Base-by-base conservation (phyloP, 805 yeast genomes). In the Cyberlindnera sargentensis region DNA sequence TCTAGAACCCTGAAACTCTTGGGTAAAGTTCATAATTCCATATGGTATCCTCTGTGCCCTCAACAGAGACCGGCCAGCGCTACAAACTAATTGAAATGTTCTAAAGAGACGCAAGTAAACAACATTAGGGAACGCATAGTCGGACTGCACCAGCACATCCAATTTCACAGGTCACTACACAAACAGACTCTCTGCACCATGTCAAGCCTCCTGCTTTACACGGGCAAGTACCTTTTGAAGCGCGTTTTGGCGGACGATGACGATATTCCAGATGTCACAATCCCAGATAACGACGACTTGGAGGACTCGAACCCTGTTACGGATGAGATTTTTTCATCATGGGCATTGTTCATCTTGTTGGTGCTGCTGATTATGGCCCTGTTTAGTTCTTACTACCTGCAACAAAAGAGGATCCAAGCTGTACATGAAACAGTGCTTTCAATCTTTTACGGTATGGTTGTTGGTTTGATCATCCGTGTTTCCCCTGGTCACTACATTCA, bases 341-440 rank as follows among this genome's bases (percentile, higher is more conserved):
- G 99, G 99, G 98, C 99, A 0, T 67, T 93, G 29, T 90, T 89
- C 64, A 95, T 93, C 46, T 71, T 93, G 49, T 62, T 93, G 39
- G 78, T 84, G 45, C 70, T 93, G 37, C 68, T 93, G 37, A 84
- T 91, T 46, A 76, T 90, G 7, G 96, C 99, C 0, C 68, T 93
- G 41, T 93, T 97, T 97, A 87, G 96, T 4, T 83, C 95, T 29
- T 93, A 91, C 65, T 91, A 85, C 60, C 70, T 93, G 39, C 96
- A 91, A 58, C 96, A 88, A 56, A 76, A 87, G 54, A 75, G 93
- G 51, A 91, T 93, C 56, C 90, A 87, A 63, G 95, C 96, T 4
- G 78, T 93, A n/a, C 99, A 93, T 64, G 99, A 93, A 66, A 93
- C 99, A 0, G 98, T 93, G 34, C 68, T 95, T 37, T 88, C 98